A percentile compares a stretch with the other conserved stretches of the same genome.
phyloP scores from a whole-genome alignment of 345 rosid species.

The Tarenaya hassleriana region DNA sequence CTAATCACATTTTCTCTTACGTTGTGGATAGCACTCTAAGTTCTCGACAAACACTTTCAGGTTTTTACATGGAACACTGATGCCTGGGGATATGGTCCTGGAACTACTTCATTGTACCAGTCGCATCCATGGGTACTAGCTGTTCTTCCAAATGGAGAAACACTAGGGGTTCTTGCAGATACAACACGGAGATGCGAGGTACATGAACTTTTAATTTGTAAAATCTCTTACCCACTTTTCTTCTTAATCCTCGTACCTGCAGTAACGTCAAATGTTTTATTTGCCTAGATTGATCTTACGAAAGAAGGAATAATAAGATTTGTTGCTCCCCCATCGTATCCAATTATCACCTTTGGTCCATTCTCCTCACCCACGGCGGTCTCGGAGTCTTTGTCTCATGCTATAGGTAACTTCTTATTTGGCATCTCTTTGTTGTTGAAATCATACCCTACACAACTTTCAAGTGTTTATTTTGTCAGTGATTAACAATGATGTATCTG shows the following conservation, averaged over 20 bases:
- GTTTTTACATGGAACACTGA: slow-evolving; percentile 88
- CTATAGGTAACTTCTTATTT: slow-evolving; percentile 53
- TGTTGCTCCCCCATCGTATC: slow-evolving; percentile 53
- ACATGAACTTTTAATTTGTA: slow-evolving; percentile 4
- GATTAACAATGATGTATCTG: background rate
- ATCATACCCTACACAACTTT: background rate
- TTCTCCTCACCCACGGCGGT: slow-evolving; percentile 66
- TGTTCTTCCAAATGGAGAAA: slow-evolving; percentile 80
- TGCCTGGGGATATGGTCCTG: slow-evolving; percentile 82
- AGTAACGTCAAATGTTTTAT: slow-evolving; percentile 7
- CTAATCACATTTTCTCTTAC: background rate
- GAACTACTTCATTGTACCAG: slow-evolving; percentile 86
- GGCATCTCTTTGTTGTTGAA: background rate
- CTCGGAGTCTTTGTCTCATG: slow-evolving; percentile 63
- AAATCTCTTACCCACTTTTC: background rate
- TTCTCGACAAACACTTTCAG: slow-evolving; percentile 31
- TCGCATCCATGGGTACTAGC: slow-evolving; percentile 95
- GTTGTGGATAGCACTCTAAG: background rate
- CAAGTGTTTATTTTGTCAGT: slow-evolving; percentile 5
- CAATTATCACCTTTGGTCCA: slow-evolving; percentile 82
- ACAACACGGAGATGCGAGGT: slow-evolving; percentile 88
- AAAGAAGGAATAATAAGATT: slow-evolving; percentile 45
- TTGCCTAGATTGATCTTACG: slow-evolving; percentile 77
- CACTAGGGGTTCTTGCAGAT: slow-evolving; percentile 88
- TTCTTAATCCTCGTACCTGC: slow-evolving; percentile 5